Evolutionary conservation across 257 asterid species (phyloP), one percentile per base, ranked within the genome.

Genomic region (Echites panduratus): DNA sequence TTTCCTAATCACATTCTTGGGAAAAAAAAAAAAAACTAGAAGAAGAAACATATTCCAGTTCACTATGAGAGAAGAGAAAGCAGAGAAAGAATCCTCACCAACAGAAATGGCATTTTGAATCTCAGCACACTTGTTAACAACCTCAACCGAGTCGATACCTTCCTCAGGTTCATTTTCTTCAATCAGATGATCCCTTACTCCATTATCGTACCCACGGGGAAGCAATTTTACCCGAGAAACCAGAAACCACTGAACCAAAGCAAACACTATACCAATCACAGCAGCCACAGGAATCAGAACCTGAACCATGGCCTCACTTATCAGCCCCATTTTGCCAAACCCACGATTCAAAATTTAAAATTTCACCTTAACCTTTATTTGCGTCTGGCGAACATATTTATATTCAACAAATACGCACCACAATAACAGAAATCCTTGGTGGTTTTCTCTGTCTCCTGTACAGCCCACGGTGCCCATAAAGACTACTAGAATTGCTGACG

Each of bases 71-170:
- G 26, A 40, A 8, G 52, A 43, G 20, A 50, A 70, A 6, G 16
- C 12, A 56, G 48, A 77, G 0, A 44, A 11, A 16, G 17, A 43
- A 22, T 38, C 0, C 68, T 0, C n/a, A 79, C 83, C 80, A 12
- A 56, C 78, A 49, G 83, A 80, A 68, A 80, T 80, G 67, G 81
- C 84, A 61, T 68, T 76, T 38, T 80, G 84, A 73, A 80, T 80
- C 47, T 80, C 84, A 69, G 84, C 76, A 70, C 84, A 80, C 56
- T 80, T 80, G 65, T 32, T 66, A 76, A 76, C 78, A 52, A 56
- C 73, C 11, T 48, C 66, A 26, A 48, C 76, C 10, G 72, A 22
- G 19, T 76, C 76, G 35, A 76, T 48, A 17, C 84, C 84, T 72
- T 76, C 81, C 52, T 74, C 79, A 64, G 54, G 77, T 65, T 56